Percentiles rank a stretch among this genome's conserved stretches.
phyloP scores from a whole-genome alignment of 2,329 filamentous ascomycete species.

The Podosphaera fusca region DNA sequence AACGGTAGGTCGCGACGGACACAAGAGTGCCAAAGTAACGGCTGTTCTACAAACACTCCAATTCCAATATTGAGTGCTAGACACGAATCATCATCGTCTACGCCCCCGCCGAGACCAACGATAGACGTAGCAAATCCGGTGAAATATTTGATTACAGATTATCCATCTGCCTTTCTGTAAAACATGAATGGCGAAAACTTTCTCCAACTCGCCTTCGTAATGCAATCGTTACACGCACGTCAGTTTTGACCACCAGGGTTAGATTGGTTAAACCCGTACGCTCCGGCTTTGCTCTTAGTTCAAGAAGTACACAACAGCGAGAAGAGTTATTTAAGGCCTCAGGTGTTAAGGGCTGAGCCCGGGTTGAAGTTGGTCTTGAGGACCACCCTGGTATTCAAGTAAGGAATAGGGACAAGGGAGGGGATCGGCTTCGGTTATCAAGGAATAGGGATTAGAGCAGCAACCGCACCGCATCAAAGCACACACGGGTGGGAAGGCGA shows the following conservation, averaged over 20 bases:
- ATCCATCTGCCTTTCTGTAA: not conserved
- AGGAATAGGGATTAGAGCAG: too few relatives aligned
- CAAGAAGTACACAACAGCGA: not conserved
- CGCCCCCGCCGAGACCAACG: not conserved
- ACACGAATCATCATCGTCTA: not conserved
- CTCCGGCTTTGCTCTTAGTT: not conserved
- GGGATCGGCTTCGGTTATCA: too few relatives aligned
- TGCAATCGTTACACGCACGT: not conserved
- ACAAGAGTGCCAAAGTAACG: not conserved
- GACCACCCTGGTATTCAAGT: too few relatives aligned
- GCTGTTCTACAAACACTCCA: too few relatives aligned
- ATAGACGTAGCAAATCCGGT: not conserved
- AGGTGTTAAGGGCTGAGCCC: too few relatives aligned
- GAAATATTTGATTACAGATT: not conserved
- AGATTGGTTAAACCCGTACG: not conserved
- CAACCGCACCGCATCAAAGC: too few relatives aligned
- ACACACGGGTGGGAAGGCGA: too few relatives aligned
- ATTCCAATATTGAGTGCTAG: not conserved
- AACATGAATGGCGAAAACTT: conserved; percentile 1
- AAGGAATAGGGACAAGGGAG: too few relatives aligned
- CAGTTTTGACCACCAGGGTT: not conserved
- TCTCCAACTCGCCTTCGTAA: not conserved
- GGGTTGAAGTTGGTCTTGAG: too few relatives aligned
- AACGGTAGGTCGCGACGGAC: not conserved
- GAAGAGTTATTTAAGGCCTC: not conserved